These are phyloP conservation scores for Penicillium rolfsii DNA, from an alignment of 2,329 filamentous ascomycete genomes.

Conservation along the genomic window DNA sequence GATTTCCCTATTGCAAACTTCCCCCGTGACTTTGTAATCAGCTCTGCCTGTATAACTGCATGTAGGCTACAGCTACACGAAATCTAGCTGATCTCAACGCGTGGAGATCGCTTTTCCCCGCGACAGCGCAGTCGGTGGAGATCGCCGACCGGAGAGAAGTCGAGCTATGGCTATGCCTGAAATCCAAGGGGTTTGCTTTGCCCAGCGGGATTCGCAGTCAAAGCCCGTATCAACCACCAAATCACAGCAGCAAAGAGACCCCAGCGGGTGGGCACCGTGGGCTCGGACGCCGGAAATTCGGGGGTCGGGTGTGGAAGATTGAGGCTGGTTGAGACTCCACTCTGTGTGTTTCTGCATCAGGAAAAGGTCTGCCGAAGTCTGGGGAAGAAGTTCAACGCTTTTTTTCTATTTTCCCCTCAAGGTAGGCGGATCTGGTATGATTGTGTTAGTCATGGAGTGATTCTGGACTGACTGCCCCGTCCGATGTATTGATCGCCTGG, in stretches of 20 bases:
- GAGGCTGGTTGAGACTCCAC: not conserved
- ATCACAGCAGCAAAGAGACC: not conserved
- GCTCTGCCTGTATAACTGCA: not conserved
- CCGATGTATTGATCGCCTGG: not conserved
- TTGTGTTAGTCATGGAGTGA: not conserved
- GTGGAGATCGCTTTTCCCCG: too few species aligned
- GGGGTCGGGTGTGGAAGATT: constrained; percentile 5
- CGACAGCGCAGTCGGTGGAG: not conserved
- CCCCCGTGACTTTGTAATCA: not conserved
- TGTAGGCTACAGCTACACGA: too few species aligned
- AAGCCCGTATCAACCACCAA: not conserved
- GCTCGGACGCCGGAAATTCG: constrained; percentile 24
- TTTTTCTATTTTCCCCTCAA: not conserved
- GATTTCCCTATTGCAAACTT: not conserved
- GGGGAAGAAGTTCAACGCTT: not conserved
- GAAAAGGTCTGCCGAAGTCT: constrained; percentile 5
- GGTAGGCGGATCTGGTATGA: not conserved
- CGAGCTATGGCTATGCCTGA: constrained; percentile 2
- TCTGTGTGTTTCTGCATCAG: not conserved
- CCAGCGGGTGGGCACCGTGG: constrained; percentile 3
- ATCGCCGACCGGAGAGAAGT: constrained; percentile 19
- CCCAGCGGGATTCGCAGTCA: constrained; percentile 1
- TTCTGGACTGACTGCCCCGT: not conserved
- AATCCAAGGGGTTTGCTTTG: constrained; percentile 4
- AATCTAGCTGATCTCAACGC: too few species aligned